Evolutionary conservation across 2,329 filamentous ascomycete species (phyloP).

Genomic region (Chaetothyriales sp.): DNA sequence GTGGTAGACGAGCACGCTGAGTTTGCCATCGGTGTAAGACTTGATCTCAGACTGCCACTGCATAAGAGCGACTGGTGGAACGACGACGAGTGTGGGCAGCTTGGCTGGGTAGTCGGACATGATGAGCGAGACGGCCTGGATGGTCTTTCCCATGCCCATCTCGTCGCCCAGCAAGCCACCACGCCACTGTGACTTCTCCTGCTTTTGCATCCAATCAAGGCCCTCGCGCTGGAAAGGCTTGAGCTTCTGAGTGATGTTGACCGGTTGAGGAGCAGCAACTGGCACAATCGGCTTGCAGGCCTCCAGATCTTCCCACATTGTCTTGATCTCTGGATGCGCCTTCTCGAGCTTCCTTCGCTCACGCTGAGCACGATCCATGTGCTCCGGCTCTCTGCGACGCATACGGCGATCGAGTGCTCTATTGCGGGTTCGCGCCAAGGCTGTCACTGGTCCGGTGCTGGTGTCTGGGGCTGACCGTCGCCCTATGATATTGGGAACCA

Average conservation of each 20-base stretch:
- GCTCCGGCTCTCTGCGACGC: not conserved
- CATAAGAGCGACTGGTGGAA: slow-evolving; percentile 86
- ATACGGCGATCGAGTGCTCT: not conserved
- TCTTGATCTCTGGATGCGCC: slow-evolving; percentile 61
- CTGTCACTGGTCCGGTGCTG: not conserved
- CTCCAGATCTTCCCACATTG: slow-evolving; percentile 72
- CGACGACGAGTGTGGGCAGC: slow-evolving; percentile 69
- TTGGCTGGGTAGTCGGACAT: slow-evolving; percentile 92
- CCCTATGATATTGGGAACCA: not conserved
- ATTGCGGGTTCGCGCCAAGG: not conserved
- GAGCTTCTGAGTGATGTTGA: slow-evolving; percentile 62
- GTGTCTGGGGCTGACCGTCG: too few species aligned
- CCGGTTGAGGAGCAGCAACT: slow-evolving; percentile 53
- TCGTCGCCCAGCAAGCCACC: slow-evolving; percentile 89
- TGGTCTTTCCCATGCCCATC: slow-evolving; percentile 98
- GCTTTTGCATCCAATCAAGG: slow-evolving; percentile 81
- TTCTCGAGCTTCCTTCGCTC: slow-evolving; percentile 55
- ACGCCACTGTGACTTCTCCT: slow-evolving; percentile 72
- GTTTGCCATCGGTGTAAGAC: slow-evolving; percentile 65
- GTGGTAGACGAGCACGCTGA: slow-evolving; percentile 85
- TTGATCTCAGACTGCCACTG: slow-evolving; percentile 80
- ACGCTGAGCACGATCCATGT: slow-evolving; percentile 17
- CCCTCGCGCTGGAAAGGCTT: slow-evolving; percentile 93
- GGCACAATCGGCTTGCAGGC: slow-evolving; percentile 51
- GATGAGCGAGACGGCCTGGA: slow-evolving; percentile 91